These are phyloP conservation scores for Xylaria sp. DNA, from an alignment of 2,329 filamentous ascomycete species.

Conservation along the genomic window DNA sequence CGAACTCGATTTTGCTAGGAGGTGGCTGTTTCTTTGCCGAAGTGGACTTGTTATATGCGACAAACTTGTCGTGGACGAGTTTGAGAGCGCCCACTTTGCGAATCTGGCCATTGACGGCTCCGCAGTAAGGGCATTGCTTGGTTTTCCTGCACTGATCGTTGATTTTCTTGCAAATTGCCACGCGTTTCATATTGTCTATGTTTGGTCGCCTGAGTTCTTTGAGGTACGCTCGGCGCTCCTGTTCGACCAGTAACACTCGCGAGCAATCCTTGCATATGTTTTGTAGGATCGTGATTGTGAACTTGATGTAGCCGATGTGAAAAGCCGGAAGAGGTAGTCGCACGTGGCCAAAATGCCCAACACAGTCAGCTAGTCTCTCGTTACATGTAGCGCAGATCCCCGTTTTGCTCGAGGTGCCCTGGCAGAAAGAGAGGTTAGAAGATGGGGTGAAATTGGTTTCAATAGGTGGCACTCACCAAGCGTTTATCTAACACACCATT, in stretches of 20 bases:
- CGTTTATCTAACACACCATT: conserved; percentile 90
- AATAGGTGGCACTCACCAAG: conserved; percentile 57
- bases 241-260: conserved; percentile 81
- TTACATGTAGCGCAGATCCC: conserved; percentile 85
- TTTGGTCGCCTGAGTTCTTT: conserved; percentile 81
- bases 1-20: conserved; percentile 82
- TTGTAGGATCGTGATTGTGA: conserved; percentile 90
- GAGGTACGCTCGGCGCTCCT: conserved; percentile 80
- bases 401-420: conserved; percentile 79
- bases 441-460: not conserved
- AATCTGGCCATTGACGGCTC: conserved; percentile 86
- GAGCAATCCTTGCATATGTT: conserved; percentile 97
- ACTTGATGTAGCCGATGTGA: conserved; percentile 95
- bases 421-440: conserved; percentile 25
- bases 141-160: conserved; percentile 90
- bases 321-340: conserved; percentile 90
- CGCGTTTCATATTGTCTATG: conserved; percentile 86
- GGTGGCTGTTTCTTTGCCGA: conserved; percentile 86
- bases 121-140: conserved; percentile 83
- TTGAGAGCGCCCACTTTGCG: conserved; percentile 94
- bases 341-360: conserved; percentile 95
- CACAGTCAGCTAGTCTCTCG: conserved; percentile 82
- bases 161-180: conserved; percentile 86
- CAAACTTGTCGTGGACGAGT: conserved; percentile 92
- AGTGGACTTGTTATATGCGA: conserved; percentile 87